These are phyloP conservation scores for Dothiorella sarmentorum DNA, from an alignment of 2,329 filamentous ascomycete species.

Conservation along the genomic window DNA sequence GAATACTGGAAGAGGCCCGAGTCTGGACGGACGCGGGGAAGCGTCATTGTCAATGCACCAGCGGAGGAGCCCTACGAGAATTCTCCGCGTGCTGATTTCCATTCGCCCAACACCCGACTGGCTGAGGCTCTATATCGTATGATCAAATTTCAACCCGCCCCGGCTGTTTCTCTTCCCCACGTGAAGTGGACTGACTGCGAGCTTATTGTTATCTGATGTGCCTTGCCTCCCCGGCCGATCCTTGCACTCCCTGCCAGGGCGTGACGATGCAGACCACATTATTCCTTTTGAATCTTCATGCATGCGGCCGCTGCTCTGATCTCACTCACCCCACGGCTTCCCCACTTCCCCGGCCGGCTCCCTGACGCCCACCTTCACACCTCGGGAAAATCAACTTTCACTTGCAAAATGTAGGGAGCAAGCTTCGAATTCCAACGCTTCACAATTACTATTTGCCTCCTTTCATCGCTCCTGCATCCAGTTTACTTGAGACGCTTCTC, in stretches of 20 bases:
- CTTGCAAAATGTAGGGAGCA: too few relatives aligned
- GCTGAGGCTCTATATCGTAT: neutral
- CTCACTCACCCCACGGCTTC: neutral
- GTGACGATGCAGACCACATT: neutral
- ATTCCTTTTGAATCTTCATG: neutral
- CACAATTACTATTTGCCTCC: neutral
- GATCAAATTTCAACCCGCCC: neutral
- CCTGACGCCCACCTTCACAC: too few relatives aligned
- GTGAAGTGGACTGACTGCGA: constrained; percentile 2
- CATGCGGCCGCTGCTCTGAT: neutral
- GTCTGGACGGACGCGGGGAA: constrained; percentile 1
- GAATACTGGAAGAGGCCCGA: neutral
- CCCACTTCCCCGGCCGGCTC: too few relatives aligned
- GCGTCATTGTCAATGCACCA: neutral
- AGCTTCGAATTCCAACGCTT: too few relatives aligned
- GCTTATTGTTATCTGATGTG: constrained; percentile 2
- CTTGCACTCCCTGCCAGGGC: constrained; percentile 4
- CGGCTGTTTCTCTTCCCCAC: neutral
- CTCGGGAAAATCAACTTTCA: too few relatives aligned
- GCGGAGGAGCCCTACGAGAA: neutral
- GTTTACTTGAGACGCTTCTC: constrained; percentile 66
- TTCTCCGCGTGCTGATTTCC: constrained; percentile 1
- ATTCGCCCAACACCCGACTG: neutral
- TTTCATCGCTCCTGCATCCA: neutral
- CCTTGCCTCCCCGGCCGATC: too few relatives aligned